These are phyloP conservation scores for Porogramme epimiltina DNA, from an alignment of 1,284 basidiomycete species.

Conservation along the genomic window DNA sequence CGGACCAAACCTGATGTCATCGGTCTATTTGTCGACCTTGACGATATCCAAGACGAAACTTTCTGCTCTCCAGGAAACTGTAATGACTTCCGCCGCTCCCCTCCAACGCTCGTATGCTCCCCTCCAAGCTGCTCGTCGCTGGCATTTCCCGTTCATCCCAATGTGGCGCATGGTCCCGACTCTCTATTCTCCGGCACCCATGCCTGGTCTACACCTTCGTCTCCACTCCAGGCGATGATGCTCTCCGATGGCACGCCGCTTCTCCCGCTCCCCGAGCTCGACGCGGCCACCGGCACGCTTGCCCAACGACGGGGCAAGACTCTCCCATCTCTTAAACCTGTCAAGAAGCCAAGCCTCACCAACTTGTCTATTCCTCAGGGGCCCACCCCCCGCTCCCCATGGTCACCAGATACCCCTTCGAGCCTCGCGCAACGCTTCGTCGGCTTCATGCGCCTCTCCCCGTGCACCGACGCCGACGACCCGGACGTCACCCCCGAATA, in stretches of 20 bases:
- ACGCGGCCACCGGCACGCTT: conserved; percentile 1
- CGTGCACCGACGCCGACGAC: conserved; percentile 1
- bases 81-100: conserved; percentile 7
- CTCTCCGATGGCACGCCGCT: neutral
- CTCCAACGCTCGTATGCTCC: conserved; percentile 15
- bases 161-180: neutral
- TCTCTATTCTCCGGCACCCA: neutral
- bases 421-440: conserved; percentile 12
- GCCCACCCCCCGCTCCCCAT: conserved; percentile 6
- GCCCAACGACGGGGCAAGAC: conserved; percentile 16
- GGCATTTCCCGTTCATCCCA: conserved; percentile 1
- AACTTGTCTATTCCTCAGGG: neutral
- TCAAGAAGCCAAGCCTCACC: neutral
- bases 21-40: conserved; percentile 1
- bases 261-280: neutral
- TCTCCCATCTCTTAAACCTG: conserved; percentile 5
- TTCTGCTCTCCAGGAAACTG: conserved; percentile 8
- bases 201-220: neutral
- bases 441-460: conserved; percentile 12
- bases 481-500: neutral
- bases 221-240: neutral
- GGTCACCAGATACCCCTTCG: conserved; percentile 7
- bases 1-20: no score
- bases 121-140: conserved; percentile 12
- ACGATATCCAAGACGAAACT: neutral